Conservation (phyloP, 177 flowering plant genomes). For the Vitis hybrid region DNA sequence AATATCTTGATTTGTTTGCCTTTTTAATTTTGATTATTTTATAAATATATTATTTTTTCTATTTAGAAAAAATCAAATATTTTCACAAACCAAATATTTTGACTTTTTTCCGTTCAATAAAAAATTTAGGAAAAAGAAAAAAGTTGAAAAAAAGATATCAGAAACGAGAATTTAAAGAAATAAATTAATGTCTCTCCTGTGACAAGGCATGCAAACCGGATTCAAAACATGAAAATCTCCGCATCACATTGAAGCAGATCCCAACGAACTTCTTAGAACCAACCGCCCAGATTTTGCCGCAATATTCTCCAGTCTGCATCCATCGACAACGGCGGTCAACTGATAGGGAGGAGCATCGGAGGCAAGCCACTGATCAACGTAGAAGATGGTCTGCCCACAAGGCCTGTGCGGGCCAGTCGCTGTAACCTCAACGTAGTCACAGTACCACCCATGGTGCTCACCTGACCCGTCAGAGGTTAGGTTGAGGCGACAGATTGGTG, state of each 20-base stretch:
- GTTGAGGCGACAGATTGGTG: constrained; percentile 57
- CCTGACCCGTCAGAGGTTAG: constrained; percentile 70
- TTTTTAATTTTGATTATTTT: too few species aligned
- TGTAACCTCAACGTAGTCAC: constrained; percentile 62
- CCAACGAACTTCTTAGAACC: constrained; percentile 13
- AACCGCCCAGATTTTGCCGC: constrained; percentile 6
- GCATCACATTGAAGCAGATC: constrained; percentile 1
- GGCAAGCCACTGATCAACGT: constrained; percentile 63
- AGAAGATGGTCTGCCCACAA: constrained; percentile 46
- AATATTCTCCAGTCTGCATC: constrained; percentile 16
- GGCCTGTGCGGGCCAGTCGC: constrained; percentile 53
- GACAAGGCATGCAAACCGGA: too few species aligned
- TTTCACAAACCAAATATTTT: too few species aligned
- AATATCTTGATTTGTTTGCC: too few species aligned
- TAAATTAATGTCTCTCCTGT: too few species aligned
- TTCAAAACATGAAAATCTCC: too few species aligned
- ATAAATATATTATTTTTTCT: too few species aligned
- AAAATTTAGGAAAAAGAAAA: too few species aligned
- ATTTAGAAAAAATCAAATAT: too few species aligned
- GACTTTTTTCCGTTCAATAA: too few species aligned
- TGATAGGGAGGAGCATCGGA: constrained; percentile 44
- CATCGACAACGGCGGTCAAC: constrained; percentile 41
- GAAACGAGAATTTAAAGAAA: too few species aligned
- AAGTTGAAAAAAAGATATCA: too few species aligned
- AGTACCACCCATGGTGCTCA: constrained; percentile 61